These are phyloP conservation scores for Wickerhamomyces mucosus DNA, from an alignment of 805 yeast species.

Conservation along the genomic window DNA sequence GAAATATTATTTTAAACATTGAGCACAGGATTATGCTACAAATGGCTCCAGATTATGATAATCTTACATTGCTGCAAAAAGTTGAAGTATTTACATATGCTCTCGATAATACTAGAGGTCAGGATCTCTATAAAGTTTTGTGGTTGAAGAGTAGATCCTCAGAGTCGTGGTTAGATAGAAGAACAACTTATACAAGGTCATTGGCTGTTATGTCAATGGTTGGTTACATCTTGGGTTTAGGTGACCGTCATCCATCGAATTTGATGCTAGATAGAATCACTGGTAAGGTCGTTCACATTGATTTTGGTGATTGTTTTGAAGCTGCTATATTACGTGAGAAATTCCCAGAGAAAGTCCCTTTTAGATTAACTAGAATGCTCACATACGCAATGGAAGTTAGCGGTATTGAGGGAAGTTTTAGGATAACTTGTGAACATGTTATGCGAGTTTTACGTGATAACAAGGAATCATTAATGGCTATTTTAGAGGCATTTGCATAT, in stretches of 20 bases:
- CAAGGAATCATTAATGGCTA: constrained; percentile 95
- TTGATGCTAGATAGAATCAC: constrained; percentile 90
- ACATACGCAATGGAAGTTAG: constrained; percentile 98
- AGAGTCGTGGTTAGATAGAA: constrained; percentile 95
- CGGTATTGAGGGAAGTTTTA: constrained; percentile 95
- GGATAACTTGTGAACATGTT: constrained; percentile 94
- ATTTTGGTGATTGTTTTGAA: constrained; percentile 98
- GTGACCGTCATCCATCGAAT: constrained; percentile 97
- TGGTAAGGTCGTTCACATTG: constrained; percentile 95
- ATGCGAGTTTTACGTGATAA: constrained; percentile 91
- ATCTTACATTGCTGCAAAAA: constrained; percentile 78
- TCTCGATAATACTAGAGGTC: constrained; percentile 89
- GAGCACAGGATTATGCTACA: constrained; percentile 95
- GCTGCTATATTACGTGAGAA: constrained; percentile 95
- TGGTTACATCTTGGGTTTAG: constrained; percentile 92
- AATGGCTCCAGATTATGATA: constrained; percentile 95
- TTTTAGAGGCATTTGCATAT: constrained; percentile 94
- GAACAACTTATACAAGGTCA: constrained; percentile 93
- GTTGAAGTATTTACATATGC: constrained; percentile 97
- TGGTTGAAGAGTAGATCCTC: constrained; percentile 96
- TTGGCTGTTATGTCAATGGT: constrained; percentile 99
- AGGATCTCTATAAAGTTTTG: constrained; percentile 87
- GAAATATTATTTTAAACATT: constrained; percentile 81
- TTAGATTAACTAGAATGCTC: constrained; percentile 91
- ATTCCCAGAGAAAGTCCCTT: constrained; percentile 97